These are phyloP conservation scores for Hortiboletus campestris DNA, from an alignment of 768 basidiomycete genomes.

Conservation along the genomic window DNA sequence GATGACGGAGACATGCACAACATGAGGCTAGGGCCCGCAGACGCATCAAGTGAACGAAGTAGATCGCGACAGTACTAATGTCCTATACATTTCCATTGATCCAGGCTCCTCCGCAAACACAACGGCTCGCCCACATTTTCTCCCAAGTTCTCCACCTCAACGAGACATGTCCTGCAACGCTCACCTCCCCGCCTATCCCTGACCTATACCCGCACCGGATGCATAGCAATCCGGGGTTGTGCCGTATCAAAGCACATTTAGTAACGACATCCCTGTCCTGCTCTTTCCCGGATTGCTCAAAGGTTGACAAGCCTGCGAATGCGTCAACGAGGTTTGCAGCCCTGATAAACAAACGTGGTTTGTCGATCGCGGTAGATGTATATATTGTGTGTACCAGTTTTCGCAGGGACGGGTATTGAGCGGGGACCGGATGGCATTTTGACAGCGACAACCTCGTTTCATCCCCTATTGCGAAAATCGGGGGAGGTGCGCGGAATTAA, in stretches of 20 bases:
- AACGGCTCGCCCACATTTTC: slow-evolving; percentile 54
- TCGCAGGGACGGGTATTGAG: slow-evolving; percentile 43
- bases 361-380: slow-evolving; percentile 53
- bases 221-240: slow-evolving; percentile 43
- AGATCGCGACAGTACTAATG: background rate
- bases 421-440: slow-evolving; percentile 53
- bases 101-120: slow-evolving; percentile 76
- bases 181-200: slow-evolving; percentile 38
- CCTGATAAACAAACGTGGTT: slow-evolving; percentile 69
- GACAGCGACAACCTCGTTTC: slow-evolving; percentile 53
- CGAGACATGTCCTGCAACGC: slow-evolving; percentile 33
- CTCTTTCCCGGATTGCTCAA: slow-evolving; percentile 38
- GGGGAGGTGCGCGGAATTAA: background rate
- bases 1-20: no score
- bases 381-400: slow-evolving; percentile 47
- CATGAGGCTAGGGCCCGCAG: no score
- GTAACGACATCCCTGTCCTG: slow-evolving; percentile 59
- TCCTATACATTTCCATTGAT: slow-evolving; percentile 18
- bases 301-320: slow-evolving; percentile 40
- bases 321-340: slow-evolving; percentile 70
- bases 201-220: slow-evolving; percentile 64
- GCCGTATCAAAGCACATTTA: slow-evolving; percentile 50
- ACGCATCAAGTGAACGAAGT: background rate
- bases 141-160: slow-evolving; percentile 63
- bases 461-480: slow-evolving; percentile 37